Percentiles rank a stretch among this genome's conserved stretches.
These are phyloP conservation scores for Chaetomium fimeti DNA, from an alignment of 495 filamentous ascomycete species.

Conservation along the genomic window DNA sequence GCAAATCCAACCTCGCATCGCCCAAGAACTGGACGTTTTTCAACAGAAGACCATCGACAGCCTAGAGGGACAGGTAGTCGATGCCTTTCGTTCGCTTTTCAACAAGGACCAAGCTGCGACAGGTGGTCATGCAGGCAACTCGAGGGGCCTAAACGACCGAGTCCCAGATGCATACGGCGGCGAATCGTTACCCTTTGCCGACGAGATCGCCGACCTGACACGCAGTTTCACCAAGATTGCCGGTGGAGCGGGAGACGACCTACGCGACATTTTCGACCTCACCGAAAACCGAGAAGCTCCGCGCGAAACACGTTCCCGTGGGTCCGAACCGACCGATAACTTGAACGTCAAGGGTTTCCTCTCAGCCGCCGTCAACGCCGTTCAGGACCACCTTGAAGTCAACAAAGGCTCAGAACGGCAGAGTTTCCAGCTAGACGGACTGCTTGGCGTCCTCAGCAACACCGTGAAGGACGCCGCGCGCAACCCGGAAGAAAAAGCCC, in stretches of 20 bases:
- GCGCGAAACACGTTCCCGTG: constrained; percentile 19
- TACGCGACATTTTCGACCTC: constrained; percentile 38
- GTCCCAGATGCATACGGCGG: constrained; percentile 36
- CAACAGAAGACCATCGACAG: constrained; percentile 39
- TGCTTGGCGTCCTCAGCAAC: constrained; percentile 37
- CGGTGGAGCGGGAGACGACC: constrained; percentile 33
- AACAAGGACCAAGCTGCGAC: constrained; percentile 22
- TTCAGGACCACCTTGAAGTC: constrained; percentile 33
- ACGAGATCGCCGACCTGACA: constrained; percentile 37
- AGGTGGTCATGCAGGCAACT: not conserved
- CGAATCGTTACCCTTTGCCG: constrained; percentile 37
- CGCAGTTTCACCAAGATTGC: constrained; percentile 33
- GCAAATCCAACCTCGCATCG: constrained; percentile 41
- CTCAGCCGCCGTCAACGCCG: constrained; percentile 35
- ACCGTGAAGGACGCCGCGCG: constrained; percentile 36
- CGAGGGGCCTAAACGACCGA: constrained; percentile 25
- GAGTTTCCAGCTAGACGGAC: constrained; percentile 35
- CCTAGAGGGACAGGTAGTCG: constrained; percentile 34
- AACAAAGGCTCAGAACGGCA: constrained; percentile 22
- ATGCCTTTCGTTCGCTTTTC: constrained; percentile 38
- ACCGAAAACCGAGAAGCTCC: constrained; percentile 25
- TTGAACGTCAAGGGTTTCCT: constrained; percentile 28
- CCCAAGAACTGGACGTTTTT: constrained; percentile 36
- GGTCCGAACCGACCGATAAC: constrained; percentile 15
- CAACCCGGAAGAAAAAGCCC: constrained; percentile 40